Conservation (phyloP, 208 protist species). For the Acanthamoeba royreba region DNA sequence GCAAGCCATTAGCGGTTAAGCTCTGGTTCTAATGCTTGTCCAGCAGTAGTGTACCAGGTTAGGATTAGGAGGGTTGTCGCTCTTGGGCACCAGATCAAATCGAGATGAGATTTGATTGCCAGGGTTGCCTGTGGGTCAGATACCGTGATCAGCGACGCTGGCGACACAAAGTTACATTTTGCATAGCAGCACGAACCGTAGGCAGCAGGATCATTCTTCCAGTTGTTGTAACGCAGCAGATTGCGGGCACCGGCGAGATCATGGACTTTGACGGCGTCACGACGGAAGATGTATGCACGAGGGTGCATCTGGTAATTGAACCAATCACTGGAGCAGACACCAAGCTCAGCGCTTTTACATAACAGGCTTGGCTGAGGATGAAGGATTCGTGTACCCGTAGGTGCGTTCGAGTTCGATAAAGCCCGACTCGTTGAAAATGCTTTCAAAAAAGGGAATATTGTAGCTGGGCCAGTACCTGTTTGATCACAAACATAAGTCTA, state of each 20-base stretch:
- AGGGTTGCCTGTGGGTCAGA: slow-evolving; percentile 13
- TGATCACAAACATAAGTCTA: background rate
- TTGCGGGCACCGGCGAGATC: slow-evolving; percentile 62
- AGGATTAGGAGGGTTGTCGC: background rate
- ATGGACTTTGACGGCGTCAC: slow-evolving; percentile 64
- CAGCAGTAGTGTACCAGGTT: background rate
- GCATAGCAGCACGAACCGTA: background rate
- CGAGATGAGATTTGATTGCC: slow-evolving; percentile 56
- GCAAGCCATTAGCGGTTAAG: too few species aligned
- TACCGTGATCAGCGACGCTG: too few species aligned
- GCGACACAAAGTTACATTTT: too few species aligned
- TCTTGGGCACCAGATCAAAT: slow-evolving; percentile 57
- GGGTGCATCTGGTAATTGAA: slow-evolving; percentile 71
- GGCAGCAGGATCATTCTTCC: slow-evolving; percentile 72
- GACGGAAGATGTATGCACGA: slow-evolving; percentile 79
- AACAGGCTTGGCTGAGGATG: background rate
- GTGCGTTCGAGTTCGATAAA: slow-evolving; percentile 38
- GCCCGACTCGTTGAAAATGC: slow-evolving; percentile 78
- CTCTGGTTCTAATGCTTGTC: too few species aligned
- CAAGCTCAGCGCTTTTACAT: background rate
- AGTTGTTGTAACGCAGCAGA: slow-evolving; percentile 82
- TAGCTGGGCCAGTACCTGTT: slow-evolving; percentile 82
- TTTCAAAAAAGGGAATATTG: slow-evolving; percentile 83
- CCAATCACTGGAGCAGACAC: slow-evolving; percentile 44
- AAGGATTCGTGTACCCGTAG: background rate